Percentiles rank a stretch among this genome's conserved stretches.
Conservation (phyloP, 1,284 basidiomycete species). For the Ceratobasidium sp. region DNA sequence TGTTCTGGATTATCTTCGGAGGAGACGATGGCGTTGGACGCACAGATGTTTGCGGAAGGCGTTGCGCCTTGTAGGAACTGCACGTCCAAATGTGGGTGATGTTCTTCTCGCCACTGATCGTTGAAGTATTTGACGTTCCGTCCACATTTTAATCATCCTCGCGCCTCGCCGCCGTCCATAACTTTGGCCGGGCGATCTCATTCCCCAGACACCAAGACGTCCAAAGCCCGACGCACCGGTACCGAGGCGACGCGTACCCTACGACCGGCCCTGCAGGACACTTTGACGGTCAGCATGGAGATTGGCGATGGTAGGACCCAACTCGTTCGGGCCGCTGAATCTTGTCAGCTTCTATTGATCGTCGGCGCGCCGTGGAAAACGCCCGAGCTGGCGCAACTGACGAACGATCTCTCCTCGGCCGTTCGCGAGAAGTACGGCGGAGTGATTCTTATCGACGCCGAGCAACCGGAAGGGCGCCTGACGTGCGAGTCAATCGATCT, state of each 20-base stretch:
- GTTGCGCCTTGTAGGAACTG: background rate
- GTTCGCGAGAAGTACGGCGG: constrained; percentile 12
- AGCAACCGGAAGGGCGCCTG: background rate
- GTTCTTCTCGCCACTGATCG: background rate
- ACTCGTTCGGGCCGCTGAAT: background rate
- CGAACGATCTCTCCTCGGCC: background rate
- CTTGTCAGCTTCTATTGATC: constrained; percentile 27
- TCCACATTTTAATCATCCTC: no score
- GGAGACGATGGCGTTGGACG: background rate
- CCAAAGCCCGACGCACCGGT: background rate
- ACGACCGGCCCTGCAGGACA: constrained; percentile 1
- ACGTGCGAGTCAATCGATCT: constrained; percentile 16
- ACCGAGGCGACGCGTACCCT: background rate
- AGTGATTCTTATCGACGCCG: constrained; percentile 10
- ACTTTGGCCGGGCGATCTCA: background rate
- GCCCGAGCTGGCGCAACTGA: background rate
- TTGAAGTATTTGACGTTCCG: background rate
- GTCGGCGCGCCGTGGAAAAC: background rate
- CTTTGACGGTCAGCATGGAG: background rate
- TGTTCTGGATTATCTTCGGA: background rate
- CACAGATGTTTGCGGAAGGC: background rate
- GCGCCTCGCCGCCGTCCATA: no score
- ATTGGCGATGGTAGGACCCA: background rate
- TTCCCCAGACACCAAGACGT: background rate
- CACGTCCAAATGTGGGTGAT: background rate